Conservation (phyloP, 345 rosid genomes). For the Sonneratia caseolaris region DNA sequence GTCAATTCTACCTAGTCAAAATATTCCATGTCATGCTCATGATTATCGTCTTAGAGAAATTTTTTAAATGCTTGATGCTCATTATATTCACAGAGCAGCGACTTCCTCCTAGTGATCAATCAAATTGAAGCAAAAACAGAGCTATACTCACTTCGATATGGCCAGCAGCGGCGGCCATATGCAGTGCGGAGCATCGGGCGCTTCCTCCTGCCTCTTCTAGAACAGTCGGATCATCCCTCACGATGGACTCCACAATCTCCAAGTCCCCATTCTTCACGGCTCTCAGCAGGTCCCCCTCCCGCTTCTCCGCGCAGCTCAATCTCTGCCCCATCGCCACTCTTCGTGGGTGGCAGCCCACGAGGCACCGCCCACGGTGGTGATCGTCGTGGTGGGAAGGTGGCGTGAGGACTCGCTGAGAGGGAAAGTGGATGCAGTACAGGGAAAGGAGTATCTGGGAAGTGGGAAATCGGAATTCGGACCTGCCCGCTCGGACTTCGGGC, state of each 20-base stretch:
- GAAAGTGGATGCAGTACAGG: background rate
- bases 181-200: slow-evolving; percentile 78
- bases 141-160: slow-evolving; percentile 65
- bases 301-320: slow-evolving; percentile 60
- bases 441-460: background rate
- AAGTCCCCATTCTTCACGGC: slow-evolving; percentile 69
- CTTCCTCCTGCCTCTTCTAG: slow-evolving; percentile 42
- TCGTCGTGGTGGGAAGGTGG: background rate
- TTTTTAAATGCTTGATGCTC: background rate
- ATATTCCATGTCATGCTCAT: background rate
- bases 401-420: background rate
- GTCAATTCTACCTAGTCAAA: background rate
- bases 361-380: slow-evolving; percentile 1
- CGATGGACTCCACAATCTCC: slow-evolving; percentile 33
- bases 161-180: slow-evolving; percentile 91
- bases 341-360: background rate
- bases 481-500: slow-evolving; percentile 13
- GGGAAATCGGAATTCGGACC: background rate
- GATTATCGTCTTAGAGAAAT: background rate
- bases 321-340: slow-evolving; percentile 72
- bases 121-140: background rate
- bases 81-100: background rate
- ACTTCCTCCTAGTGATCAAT: slow-evolving; percentile 4
- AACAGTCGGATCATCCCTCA: slow-evolving; percentile 48
- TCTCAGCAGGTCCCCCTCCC: slow-evolving; percentile 52